These are phyloP conservation scores for Kockovaella imperatae DNA, from an alignment of 768 basidiomycete genomes.

Conservation along the genomic window DNA sequence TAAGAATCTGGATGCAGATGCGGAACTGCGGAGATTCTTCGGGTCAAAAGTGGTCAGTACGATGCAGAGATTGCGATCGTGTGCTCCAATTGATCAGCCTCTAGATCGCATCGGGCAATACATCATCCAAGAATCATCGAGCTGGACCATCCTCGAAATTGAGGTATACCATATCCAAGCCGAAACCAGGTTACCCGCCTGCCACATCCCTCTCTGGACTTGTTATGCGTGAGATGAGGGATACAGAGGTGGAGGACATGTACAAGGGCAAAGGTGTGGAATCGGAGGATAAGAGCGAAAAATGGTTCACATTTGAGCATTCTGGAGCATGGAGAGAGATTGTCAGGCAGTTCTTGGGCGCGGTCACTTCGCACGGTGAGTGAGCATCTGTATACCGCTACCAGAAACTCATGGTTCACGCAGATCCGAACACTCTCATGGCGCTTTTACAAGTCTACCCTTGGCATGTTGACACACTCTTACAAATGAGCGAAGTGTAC, in stretches of 20 bases:
- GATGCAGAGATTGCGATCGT: too few relatives aligned
- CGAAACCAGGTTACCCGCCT: slow-evolving; percentile 67
- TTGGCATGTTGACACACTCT: slow-evolving; percentile 86
- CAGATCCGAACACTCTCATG: slow-evolving; percentile 53
- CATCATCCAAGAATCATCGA: slow-evolving; percentile 45
- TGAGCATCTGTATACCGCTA: slow-evolving; percentile 6
- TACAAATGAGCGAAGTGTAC: slow-evolving; percentile 77
- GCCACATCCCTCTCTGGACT: slow-evolving; percentile 53
- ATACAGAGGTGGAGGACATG: slow-evolving; percentile 54
- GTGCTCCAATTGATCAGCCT: not conserved
- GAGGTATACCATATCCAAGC: slow-evolving; percentile 67
- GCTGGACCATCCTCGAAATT: slow-evolving; percentile 35
- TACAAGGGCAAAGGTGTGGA: slow-evolving; percentile 41
- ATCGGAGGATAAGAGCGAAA: slow-evolving; percentile 52
- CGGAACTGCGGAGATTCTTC: slow-evolving; percentile 89
- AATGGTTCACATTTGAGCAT: slow-evolving; percentile 85
- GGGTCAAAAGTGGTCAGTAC: slow-evolving; percentile 72
- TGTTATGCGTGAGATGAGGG: slow-evolving; percentile 54
- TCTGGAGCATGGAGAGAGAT: slow-evolving; percentile 73
- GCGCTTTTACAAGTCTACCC: slow-evolving; percentile 67
- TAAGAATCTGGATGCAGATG: slow-evolving; percentile 73
- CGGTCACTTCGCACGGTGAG: slow-evolving; percentile 73
- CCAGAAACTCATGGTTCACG: not conserved
- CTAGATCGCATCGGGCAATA: slow-evolving; percentile 27
- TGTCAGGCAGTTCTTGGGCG: slow-evolving; percentile 70